Base-by-base conservation (phyloP, 495 filamentous ascomycete genomes). In the Pseudotulostoma volvatum region DNA sequence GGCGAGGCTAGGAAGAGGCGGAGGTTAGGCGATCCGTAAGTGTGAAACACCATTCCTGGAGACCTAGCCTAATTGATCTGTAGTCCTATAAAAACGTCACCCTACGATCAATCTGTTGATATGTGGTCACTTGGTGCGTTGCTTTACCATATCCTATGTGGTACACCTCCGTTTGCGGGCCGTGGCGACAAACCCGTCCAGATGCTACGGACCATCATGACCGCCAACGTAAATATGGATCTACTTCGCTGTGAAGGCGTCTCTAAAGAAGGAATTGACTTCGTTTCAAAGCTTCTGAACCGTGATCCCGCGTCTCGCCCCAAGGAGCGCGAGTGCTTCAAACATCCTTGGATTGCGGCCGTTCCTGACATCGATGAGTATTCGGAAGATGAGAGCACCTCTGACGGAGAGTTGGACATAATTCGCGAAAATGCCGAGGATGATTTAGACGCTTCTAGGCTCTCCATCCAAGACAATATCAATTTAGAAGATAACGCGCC, bases 71-170 rank as follows among this genome's bases (percentile, higher is more conserved):
- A 40, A 64, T 41, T 15, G 16, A 17, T 0, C 18, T 36, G 9
- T 30, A 67, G 64, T 21, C 57, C 55, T 0, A 50, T 57, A 1
- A 63, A 63, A 51, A 65, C 64, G 5, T 62, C 60, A 37, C 71
- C 80, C 5, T 97, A 97, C 54, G 77, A 74, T 47, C 79, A 93
- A 37, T 80, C 84, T 3, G 83, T 95, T 15, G 90, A 97, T 50
- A 80, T 90, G 44, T 97, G 87, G 86, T 93, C 88, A 9, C 69
- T 93, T 31, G 92, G 81, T 21, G 88, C 83, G 23, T 90, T 97
- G 1, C 60, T 96, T 3, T 96, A 81, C 56, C 84, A 79, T 45
- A 57, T 84, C 15, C 62, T 96, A 14, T 82, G 73, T 9, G 72
- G 73, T 18, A 65, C 68, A 33, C 77, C 90, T 9, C 86, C 92